Conservation (phyloP, 257 asterid genomes). For the Cordia subcordata region DNA sequence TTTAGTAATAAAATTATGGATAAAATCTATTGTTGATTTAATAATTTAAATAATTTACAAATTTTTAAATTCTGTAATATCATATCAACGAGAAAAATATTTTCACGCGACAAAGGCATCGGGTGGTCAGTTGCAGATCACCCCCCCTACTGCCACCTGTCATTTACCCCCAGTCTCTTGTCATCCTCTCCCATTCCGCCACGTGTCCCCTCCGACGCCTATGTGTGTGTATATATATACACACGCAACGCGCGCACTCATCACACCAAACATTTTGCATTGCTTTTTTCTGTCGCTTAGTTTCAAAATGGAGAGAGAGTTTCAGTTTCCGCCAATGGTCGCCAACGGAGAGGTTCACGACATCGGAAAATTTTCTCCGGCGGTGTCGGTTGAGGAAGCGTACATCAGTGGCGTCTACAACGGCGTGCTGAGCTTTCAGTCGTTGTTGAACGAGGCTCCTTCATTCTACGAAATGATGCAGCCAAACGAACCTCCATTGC, state of each 20-base stretch:
- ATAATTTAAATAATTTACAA: too few species aligned
- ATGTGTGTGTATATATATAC: not conserved
- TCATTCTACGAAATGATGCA: not conserved
- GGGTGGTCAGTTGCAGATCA: too few species aligned
- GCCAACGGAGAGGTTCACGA: conserved; percentile 9
- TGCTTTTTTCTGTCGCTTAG: conserved; percentile 3
- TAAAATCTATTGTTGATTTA: too few species aligned
- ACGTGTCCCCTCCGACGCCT: conserved; percentile 8
- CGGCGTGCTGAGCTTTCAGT: conserved; percentile 39
- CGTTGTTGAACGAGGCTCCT: conserved; percentile 20
- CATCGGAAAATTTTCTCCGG: conserved; percentile 10
- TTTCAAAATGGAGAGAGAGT: conserved; percentile 32
- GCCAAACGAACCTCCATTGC: not conserved
- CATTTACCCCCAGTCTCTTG: not conserved
- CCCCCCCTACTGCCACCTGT: conserved; percentile 26
- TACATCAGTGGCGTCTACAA: conserved; percentile 33
- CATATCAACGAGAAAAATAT: too few species aligned
- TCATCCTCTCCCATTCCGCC: conserved; percentile 1
- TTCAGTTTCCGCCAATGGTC: not conserved
- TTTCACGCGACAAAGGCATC: too few species aligned
- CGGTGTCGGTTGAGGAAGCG: conserved; percentile 30
- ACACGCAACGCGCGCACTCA: too few species aligned
- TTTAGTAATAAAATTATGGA: too few species aligned
- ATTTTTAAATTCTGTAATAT: too few species aligned
- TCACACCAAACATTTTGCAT: conserved; percentile 1